phyloP scores from a whole-genome alignment of 352 stramenopile genomes.

The Phytopythium litorale region DNA sequence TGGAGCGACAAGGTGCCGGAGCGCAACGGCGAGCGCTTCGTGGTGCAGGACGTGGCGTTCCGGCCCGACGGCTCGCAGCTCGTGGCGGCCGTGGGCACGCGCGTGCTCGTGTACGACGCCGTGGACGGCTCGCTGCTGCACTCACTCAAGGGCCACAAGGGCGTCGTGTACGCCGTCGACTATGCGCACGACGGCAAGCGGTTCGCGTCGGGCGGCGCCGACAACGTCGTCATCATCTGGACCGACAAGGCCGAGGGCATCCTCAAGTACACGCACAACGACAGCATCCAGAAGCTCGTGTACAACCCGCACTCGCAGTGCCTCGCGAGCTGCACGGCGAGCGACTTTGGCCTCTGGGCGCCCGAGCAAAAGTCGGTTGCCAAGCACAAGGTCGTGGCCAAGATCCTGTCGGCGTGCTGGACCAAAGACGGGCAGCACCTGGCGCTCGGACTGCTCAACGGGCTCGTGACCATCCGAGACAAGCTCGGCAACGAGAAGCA shows the following conservation, averaged over 20 bases:
- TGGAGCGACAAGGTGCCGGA: conserved; percentile 88
- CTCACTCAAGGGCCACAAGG: conserved; percentile 90
- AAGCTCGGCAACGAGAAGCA: conserved; percentile 90
- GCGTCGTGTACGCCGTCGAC: conserved; percentile 91
- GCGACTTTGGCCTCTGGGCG: conserved; percentile 94
- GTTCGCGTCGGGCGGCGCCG: conserved; percentile 90
- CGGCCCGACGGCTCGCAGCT: conserved; percentile 87
- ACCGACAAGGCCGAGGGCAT: conserved; percentile 92
- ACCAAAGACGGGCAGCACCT: conserved; percentile 90
- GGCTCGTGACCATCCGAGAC: conserved; percentile 89
- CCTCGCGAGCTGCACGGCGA: conserved; percentile 91
- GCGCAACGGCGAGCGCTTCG: conserved; percentile 81
- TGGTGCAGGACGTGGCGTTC: conserved; percentile 90
- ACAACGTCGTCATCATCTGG: conserved; percentile 98
- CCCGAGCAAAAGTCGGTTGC: conserved; percentile 92
- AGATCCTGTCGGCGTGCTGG: conserved; percentile 92
- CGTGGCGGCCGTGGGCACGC: conserved; percentile 88
- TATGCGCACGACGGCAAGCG: conserved; percentile 90
- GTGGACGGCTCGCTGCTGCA: conserved; percentile 87
- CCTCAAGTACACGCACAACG: conserved; percentile 96
- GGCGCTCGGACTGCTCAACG: conserved; percentile 91
- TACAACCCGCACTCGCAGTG: conserved; percentile 93
- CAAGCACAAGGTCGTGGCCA: conserved; percentile 93
- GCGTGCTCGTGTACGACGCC: conserved; percentile 92
- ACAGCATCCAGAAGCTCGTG: conserved; percentile 89